Evolutionary conservation across 2,329 filamentous ascomycete species (phyloP).

Genomic region (Teratosphaeria pseudoeucalypti): DNA sequence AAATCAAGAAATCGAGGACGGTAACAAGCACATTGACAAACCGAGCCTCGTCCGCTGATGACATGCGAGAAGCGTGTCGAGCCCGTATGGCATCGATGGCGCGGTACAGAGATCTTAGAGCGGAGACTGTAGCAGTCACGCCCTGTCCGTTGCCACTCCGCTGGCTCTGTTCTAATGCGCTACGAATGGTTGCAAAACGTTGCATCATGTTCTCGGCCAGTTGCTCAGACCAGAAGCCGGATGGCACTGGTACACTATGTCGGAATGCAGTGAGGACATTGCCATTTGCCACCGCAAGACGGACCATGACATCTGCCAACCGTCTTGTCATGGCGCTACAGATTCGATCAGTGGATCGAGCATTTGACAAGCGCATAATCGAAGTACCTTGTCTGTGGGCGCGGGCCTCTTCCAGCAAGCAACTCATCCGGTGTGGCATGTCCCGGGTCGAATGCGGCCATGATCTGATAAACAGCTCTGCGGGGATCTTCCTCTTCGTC

Average conservation of each 20-base stretch:
- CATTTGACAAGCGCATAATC: neutral
- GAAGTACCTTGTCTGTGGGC: neutral
- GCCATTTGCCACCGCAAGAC: neutral
- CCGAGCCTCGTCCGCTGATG: neutral
- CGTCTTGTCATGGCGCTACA: neutral
- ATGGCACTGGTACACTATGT: neutral
- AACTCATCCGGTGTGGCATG: neutral
- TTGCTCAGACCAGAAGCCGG: slow-evolving; percentile 1
- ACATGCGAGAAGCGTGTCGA: slow-evolving; percentile 1
- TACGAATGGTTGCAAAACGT: slow-evolving; percentile 1
- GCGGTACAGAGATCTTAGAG: neutral
- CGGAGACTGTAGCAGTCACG: slow-evolving; percentile 4
- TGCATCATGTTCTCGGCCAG: slow-evolving; percentile 1
- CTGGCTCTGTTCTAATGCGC: slow-evolving; percentile 1
- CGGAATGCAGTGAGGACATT: neutral
- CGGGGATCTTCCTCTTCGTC: neutral
- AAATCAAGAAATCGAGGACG: slow-evolving; percentile 2
- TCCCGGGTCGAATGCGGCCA: neutral
- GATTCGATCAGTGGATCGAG: neutral
- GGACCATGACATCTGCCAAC: neutral
- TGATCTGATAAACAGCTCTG: neutral
- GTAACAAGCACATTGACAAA: slow-evolving; percentile 3
- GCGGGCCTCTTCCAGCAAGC: neutral
- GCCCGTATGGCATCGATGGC: slow-evolving; percentile 3
- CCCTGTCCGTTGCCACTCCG: neutral